These are phyloP conservation scores for Colletotrichum aenigma DNA, from an alignment of 2,329 filamentous ascomycete species.

Conservation along the genomic window DNA sequence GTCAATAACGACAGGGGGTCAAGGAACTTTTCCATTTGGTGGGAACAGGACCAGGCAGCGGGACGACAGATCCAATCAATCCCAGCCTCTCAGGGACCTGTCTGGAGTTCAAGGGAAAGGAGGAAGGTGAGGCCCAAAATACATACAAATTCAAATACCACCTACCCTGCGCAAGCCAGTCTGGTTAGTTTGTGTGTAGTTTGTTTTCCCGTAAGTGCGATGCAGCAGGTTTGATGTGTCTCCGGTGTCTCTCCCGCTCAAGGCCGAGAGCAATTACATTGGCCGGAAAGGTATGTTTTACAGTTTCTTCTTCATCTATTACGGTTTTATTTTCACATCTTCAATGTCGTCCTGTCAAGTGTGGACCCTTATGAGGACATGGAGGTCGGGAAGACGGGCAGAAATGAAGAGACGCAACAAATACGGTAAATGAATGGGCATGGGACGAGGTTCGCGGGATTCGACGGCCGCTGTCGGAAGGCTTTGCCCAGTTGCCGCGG, in stretches of 20 bases:
- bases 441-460: not conserved
- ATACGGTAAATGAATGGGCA: not conserved
- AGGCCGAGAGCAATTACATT: not conserved
- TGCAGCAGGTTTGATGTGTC: not conserved
- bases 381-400: not conserved
- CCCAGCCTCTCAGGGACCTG: not conserved
- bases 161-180: not conserved
- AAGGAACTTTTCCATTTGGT: not conserved
- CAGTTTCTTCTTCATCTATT: slow-evolving; percentile 13
- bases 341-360: not conserved
- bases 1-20: not conserved
- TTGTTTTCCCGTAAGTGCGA: not conserved
- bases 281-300: not conserved
- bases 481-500: not conserved
- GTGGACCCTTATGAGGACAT: not conserved
- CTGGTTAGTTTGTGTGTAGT: not conserved
- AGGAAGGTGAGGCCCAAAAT: not conserved
- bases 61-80: not conserved
- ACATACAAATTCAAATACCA: not conserved
- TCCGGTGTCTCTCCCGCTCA: not conserved
- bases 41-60: not conserved
- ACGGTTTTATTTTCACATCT: slow-evolving; percentile 5
- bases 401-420: not conserved
- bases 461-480: not conserved
- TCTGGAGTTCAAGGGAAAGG: not conserved